Conservation (phyloP, 2,329 filamentous ascomycete species). For the Shiraia sp. region DNA sequence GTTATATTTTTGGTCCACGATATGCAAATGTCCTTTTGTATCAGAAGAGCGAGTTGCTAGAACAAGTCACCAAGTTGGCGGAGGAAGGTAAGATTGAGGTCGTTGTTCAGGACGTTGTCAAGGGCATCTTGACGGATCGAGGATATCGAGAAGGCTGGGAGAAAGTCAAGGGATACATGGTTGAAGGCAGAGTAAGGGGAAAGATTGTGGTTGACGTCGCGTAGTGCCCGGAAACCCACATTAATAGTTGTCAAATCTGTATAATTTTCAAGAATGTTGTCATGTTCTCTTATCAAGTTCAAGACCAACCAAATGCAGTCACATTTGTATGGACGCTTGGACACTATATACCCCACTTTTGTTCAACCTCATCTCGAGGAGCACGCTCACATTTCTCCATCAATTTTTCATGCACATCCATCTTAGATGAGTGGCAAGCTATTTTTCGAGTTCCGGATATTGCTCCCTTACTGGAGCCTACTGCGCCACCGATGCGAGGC, state of each 20-base stretch:
- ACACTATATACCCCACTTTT: no score
- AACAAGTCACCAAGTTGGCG: slow-evolving; percentile 25
- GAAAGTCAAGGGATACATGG: slow-evolving; percentile 26
- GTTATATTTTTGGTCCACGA: slow-evolving; percentile 30
- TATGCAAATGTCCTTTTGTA: slow-evolving; percentile 35
- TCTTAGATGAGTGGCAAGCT: no score
- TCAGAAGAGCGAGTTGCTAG: slow-evolving; percentile 25
- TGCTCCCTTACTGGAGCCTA: no score
- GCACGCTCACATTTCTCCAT: no score
- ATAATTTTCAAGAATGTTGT: no score
- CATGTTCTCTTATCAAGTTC: no score
- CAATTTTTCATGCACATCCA: neutral
- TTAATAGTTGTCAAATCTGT: neutral
- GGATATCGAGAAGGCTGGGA: slow-evolving; percentile 25
- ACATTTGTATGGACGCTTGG: no score
- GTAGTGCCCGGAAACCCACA: neutral
- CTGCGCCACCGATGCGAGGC: no score
- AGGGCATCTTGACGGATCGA: slow-evolving; percentile 27
- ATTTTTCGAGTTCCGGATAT: no score
- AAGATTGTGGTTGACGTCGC: slow-evolving; percentile 35
- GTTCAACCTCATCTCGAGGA: no score
- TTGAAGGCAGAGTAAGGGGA: slow-evolving; percentile 32
- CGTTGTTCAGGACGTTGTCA: slow-evolving; percentile 32
- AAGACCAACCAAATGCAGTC: no score
- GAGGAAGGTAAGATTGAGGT: slow-evolving; percentile 26